Conservation (phyloP, 1,284 basidiomycete species). For the Mycocalia duriaeana region DNA sequence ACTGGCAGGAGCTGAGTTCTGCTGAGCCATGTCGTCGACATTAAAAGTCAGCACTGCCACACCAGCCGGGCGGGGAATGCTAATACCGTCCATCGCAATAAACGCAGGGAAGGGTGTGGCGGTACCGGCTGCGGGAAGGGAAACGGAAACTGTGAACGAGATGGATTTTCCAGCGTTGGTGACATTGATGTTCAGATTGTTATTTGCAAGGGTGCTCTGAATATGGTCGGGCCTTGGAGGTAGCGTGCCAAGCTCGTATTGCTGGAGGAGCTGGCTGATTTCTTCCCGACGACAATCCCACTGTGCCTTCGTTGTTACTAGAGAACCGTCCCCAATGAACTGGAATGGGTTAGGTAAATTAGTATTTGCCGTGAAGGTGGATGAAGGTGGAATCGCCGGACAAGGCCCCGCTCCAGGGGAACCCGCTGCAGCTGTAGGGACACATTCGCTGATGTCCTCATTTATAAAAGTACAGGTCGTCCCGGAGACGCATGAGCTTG, state of each 20-base stretch:
- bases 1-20: slow-evolving; percentile 35
- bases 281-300: slow-evolving; percentile 47
- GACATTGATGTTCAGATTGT: slow-evolving; percentile 39
- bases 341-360: slow-evolving; percentile 47
- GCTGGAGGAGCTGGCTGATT: slow-evolving; percentile 40
- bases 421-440: too few relatives aligned
- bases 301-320: slow-evolving; percentile 36
- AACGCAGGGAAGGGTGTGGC: slow-evolving; percentile 48
- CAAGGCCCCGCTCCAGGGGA: too few relatives aligned
- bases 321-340: slow-evolving; percentile 33
- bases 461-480: too few relatives aligned
- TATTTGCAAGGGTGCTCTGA: slow-evolving; percentile 36
- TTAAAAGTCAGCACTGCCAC: slow-evolving; percentile 46
- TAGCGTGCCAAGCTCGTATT: slow-evolving; percentile 43
- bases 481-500: too few relatives aligned
- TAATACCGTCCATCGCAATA: slow-evolving; percentile 45
- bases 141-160: slow-evolving; percentile 39
- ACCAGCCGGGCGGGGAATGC: slow-evolving; percentile 42
- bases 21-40: slow-evolving; percentile 45
- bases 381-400: too few relatives aligned
- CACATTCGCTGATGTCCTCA: too few relatives aligned
- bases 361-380: slow-evolving; percentile 25
- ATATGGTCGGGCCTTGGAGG: slow-evolving; percentile 37
- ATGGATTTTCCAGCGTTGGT: slow-evolving; percentile 38
- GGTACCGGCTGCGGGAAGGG: slow-evolving; percentile 35